Conservation (phyloP, 805 yeast genomes). For the Wickerhamomyces chaumierensis region DNA sequence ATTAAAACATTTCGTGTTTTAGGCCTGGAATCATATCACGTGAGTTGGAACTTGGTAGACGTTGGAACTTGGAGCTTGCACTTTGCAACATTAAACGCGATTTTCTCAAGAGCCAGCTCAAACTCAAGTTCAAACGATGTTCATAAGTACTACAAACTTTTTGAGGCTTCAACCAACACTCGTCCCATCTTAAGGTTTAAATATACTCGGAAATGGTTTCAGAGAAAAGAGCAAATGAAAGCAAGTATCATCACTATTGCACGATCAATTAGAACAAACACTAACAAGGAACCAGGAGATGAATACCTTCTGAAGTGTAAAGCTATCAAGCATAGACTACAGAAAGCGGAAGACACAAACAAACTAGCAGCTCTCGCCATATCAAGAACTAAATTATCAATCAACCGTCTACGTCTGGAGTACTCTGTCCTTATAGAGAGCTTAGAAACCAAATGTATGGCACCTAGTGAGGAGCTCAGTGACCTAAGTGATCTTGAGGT, state of each 20-base stretch:
- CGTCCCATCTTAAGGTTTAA: too few species aligned
- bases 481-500: conserved; percentile 8
- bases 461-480: conserved; percentile 8
- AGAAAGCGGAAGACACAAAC: conserved; percentile 66
- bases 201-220: too few species aligned
- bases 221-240: background rate
- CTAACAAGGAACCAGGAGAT: conserved; percentile 6
- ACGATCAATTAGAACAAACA: background rate
- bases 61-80: too few species aligned
- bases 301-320: conserved; percentile 54
- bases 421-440: conserved; percentile 72
- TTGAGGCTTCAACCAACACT: too few species aligned
- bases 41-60: too few species aligned
- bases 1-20: too few species aligned
- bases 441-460: conserved; percentile 46
- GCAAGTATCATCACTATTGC: background rate
- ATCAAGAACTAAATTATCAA: conserved; percentile 62
- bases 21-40: too few species aligned
- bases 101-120: too few species aligned
- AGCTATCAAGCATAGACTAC: conserved; percentile 57
- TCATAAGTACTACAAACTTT: too few species aligned
- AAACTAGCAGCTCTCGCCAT: conserved; percentile 68
- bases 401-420: conserved; percentile 73
- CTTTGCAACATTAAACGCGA: too few species aligned
- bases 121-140: too few species aligned